phyloP scores from a whole-genome alignment of 2,329 filamentous ascomycete genomes.

The Claviceps pusilla region DNA sequence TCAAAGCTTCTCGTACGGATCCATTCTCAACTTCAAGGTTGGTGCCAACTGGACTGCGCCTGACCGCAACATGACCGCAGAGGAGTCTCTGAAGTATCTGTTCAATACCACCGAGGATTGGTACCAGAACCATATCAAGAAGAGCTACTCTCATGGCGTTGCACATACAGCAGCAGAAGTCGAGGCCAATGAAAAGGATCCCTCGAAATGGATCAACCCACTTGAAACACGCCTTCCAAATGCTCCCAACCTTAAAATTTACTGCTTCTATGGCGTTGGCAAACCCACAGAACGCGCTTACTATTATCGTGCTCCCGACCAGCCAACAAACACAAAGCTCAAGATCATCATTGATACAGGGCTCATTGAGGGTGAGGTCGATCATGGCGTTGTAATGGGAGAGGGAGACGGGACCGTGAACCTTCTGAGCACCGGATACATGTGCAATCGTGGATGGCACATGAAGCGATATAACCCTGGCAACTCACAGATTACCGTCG shows the following conservation, averaged over 20 bases:
- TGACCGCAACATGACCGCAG: slow-evolving; percentile 65
- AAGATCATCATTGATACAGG: slow-evolving; percentile 62
- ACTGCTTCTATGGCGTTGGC: slow-evolving; percentile 91
- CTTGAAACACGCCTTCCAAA: slow-evolving; percentile 75
- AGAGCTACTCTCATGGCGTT: slow-evolving; percentile 76
- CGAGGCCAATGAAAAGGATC: slow-evolving; percentile 62
- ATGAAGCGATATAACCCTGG: slow-evolving; percentile 90
- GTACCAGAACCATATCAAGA: slow-evolving; percentile 60
- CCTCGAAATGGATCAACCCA: slow-evolving; percentile 84
- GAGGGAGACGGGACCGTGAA: slow-evolving; percentile 95
- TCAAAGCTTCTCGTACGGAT: slow-evolving; percentile 61
- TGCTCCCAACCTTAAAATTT: slow-evolving; percentile 82
- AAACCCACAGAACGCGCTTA: slow-evolving; percentile 89
- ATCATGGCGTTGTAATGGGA: slow-evolving; percentile 87
- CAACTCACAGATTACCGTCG: slow-evolving; percentile 63
- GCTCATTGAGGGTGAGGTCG: slow-evolving; percentile 44
- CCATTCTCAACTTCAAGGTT: slow-evolving; percentile 68
- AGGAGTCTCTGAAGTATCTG: slow-evolving; percentile 63
- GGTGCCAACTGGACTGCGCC: slow-evolving; percentile 48
- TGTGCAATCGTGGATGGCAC: slow-evolving; percentile 92
- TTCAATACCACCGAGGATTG: slow-evolving; percentile 66
- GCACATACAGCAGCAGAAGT: slow-evolving; percentile 69
- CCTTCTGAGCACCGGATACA: slow-evolving; percentile 81
- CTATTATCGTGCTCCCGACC: slow-evolving; percentile 63
- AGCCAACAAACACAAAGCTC: slow-evolving; percentile 47